phyloP scores from a whole-genome alignment of 2,329 filamentous ascomycete species.

The Exophiala viscosa region DNA sequence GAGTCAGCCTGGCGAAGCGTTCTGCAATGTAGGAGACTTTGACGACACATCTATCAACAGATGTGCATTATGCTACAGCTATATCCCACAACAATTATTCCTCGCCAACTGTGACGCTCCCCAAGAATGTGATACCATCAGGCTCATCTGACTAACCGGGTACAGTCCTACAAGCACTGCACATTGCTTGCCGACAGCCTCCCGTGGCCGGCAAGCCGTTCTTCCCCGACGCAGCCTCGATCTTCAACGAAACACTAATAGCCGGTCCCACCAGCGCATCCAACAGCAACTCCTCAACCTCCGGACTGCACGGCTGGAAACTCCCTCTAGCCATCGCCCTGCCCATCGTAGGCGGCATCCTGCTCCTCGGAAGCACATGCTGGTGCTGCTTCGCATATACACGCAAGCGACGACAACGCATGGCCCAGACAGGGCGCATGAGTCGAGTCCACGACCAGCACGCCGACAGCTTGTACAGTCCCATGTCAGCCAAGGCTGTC shows the following conservation, averaged over 20 bases:
- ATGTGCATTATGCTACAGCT: constrained; percentile 44
- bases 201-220: constrained; percentile 37
- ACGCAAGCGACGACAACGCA: constrained; percentile 39
- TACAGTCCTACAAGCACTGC: constrained; percentile 44
- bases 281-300: constrained; percentile 21
- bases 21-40: constrained; percentile 38
- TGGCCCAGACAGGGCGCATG: constrained; percentile 28
- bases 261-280: constrained; percentile 27
- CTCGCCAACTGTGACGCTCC: constrained; percentile 42
- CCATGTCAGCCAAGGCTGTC: constrained; percentile 16
- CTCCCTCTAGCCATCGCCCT: constrained; percentile 42
- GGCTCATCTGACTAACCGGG: neutral
- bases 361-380: constrained; percentile 33
- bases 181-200: constrained; percentile 43
- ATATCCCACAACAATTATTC: constrained; percentile 39
- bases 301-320: constrained; percentile 28
- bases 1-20: constrained; percentile 33
- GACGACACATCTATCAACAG: constrained; percentile 40
- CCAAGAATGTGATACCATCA: neutral
- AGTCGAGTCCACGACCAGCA: constrained; percentile 24
- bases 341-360: constrained; percentile 41
- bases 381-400: constrained; percentile 43
- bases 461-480: constrained; percentile 19
- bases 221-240: constrained; percentile 37
- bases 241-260: constrained; percentile 38